Conservation (phyloP, 257 asterid genomes). For the Hygrophila difformis region DNA sequence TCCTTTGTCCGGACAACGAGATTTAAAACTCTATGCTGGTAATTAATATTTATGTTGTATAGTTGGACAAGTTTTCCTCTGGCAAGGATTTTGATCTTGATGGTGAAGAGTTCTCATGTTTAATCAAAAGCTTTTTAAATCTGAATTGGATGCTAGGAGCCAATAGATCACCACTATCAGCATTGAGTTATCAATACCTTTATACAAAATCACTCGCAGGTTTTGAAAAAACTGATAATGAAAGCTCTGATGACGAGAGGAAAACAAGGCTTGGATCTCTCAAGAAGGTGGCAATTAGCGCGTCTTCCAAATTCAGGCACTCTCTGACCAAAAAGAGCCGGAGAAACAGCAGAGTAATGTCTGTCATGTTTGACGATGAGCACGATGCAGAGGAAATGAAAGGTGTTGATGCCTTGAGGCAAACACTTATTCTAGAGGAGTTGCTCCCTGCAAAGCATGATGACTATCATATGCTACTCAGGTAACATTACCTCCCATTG, state of each 20-base stretch:
- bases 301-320: conserved; percentile 48
- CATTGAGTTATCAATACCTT: background rate
- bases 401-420: conserved; percentile 58
- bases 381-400: conserved; percentile 47
- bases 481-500: conserved; percentile 19
- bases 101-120: conserved; percentile 1
- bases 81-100: background rate
- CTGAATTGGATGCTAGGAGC: background rate
- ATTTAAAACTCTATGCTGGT: no score
- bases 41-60: no score
- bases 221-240: conserved; percentile 37
- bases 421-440: conserved; percentile 49
- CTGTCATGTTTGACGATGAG: conserved; percentile 44
- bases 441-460: conserved; percentile 54
- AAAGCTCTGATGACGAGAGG: conserved; percentile 45
- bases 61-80: no score
- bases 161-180: no score
- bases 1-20: no score
- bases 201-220: conserved; percentile 16
- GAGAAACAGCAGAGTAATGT: conserved; percentile 43
- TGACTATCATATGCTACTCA: conserved; percentile 50
- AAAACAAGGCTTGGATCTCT: conserved; percentile 40
- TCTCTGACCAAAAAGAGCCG: conserved; percentile 43
- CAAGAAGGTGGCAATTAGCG: conserved; percentile 52
- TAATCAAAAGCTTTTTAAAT: background rate